phyloP scores from a whole-genome alignment of 352 stramenopile species.

The Phytophthora sansomeana region DNA sequence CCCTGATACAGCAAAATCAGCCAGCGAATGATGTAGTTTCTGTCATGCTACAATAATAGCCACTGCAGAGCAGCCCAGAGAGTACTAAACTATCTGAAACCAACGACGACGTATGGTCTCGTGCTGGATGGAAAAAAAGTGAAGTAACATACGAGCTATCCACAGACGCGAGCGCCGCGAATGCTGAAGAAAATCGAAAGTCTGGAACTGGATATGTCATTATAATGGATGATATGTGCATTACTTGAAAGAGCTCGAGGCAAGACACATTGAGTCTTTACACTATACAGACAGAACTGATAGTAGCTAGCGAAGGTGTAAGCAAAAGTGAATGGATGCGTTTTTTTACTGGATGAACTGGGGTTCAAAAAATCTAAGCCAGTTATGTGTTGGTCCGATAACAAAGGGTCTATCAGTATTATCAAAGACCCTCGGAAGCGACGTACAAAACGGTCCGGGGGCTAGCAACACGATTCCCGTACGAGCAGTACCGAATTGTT shows the following conservation, averaged over 20 bases:
- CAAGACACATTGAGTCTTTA: slow-evolving; percentile 13
- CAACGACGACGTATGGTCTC: no score
- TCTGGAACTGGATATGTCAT: slow-evolving; percentile 7
- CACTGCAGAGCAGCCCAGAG: no score
- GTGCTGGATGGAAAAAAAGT: not conserved
- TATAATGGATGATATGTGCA: slow-evolving; percentile 1
- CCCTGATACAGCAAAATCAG: no score
- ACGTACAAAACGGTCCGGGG: no score
- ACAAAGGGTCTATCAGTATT: slow-evolving; percentile 19
- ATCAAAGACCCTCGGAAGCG: slow-evolving; percentile 21
- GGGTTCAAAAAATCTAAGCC: slow-evolving; percentile 5
- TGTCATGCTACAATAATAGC: no score
- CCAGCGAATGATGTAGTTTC: no score
- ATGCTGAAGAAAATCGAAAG: slow-evolving; percentile 14
- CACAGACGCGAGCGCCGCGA: no score
- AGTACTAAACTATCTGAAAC: no score
- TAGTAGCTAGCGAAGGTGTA: slow-evolving; percentile 20
- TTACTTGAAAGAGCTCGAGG: slow-evolving; percentile 11
- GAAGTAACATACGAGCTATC: not conserved
- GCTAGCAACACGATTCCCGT: no score
- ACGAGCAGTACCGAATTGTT: no score
- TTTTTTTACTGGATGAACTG: slow-evolving; percentile 16
- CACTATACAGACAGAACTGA: slow-evolving; percentile 18
- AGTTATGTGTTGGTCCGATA: slow-evolving; percentile 16
- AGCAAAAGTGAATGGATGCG: slow-evolving; percentile 15